Percentiles rank a stretch among this genome's conserved stretches.
phyloP scores from a whole-genome alignment of 495 filamentous ascomycete genomes.

The Aspergillus sclerotiicarbonarius region DNA sequence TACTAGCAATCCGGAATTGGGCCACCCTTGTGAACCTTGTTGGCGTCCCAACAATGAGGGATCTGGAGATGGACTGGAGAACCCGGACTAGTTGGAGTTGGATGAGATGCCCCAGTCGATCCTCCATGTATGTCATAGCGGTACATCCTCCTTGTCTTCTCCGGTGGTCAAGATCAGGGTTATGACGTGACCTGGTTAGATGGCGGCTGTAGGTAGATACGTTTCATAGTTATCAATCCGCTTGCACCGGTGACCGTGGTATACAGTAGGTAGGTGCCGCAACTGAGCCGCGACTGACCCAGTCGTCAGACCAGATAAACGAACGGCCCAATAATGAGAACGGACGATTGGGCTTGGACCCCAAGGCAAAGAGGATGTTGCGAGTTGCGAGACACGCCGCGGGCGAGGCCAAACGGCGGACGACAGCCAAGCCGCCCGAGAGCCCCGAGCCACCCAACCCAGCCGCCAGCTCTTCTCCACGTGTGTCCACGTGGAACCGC shows the following conservation, averaged over 20 bases:
- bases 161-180: background rate
- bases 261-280: background rate
- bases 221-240: background rate
- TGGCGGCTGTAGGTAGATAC: background rate
- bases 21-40: background rate
- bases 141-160: background rate
- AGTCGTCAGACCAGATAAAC: background rate
- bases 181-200: background rate
- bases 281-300: background rate
- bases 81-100: background rate
- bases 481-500: slow-evolving; percentile 42
- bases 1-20: background rate
- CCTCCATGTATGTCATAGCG: slow-evolving; percentile 7
- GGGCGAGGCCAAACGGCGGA: slow-evolving; percentile 1
- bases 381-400: background rate
- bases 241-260: too few species aligned
- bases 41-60: slow-evolving; percentile 2
- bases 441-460: slow-evolving; percentile 10
- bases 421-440: slow-evolving; percentile 8
- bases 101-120: background rate
- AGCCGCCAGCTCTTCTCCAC: slow-evolving; percentile 28
- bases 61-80: background rate
- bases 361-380: background rate
- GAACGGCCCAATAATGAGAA: background rate
- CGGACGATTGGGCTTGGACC: background rate